phyloP scores from a whole-genome alignment of 495 filamentous ascomycete species.

The Xylaria nigripes region DNA sequence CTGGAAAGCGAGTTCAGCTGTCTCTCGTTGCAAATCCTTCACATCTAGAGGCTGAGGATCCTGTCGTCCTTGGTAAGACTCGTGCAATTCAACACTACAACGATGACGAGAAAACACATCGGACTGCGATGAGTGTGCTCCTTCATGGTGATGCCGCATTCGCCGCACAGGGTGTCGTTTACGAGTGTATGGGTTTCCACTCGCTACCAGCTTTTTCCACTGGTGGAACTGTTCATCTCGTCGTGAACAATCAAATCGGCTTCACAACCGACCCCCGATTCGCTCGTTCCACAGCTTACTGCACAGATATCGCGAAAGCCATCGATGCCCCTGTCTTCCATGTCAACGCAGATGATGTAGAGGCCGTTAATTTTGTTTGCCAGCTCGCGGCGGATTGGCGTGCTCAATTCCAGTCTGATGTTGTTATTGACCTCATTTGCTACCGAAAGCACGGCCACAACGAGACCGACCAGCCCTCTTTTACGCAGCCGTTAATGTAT shows the following conservation, averaged over 20 bases:
- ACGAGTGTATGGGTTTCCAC: conserved; percentile 97
- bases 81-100: conserved; percentile 99
- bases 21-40: conserved; percentile 98
- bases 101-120: conserved; percentile 80
- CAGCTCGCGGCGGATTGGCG: conserved; percentile 95
- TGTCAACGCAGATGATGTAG: conserved; percentile 96
- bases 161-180: conserved; percentile 91
- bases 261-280: conserved; percentile 99
- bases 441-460: conserved; percentile 99
- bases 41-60: conserved; percentile 96
- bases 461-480: conserved; percentile 97
- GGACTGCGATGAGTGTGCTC: conserved; percentile 87
- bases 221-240: conserved; percentile 91
- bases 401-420: conserved; percentile 93
- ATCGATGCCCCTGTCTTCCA: conserved; percentile 98
- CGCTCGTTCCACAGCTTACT: conserved; percentile 94
- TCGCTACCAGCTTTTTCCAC: conserved; percentile 91
- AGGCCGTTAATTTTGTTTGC: conserved; percentile 97
- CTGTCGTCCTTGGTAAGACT: conserved; percentile 94
- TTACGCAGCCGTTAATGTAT: conserved; percentile 99
- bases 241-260: conserved; percentile 99
- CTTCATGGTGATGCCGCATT: conserved; percentile 97
- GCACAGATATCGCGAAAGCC: conserved; percentile 96
- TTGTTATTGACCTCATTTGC: conserved; percentile 96
- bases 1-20: conserved; percentile 95